phyloP scores from a whole-genome alignment of 2,329 filamentous ascomycete genomes.

The Ophiognomonia clavigignenti-juglandacearum region DNA sequence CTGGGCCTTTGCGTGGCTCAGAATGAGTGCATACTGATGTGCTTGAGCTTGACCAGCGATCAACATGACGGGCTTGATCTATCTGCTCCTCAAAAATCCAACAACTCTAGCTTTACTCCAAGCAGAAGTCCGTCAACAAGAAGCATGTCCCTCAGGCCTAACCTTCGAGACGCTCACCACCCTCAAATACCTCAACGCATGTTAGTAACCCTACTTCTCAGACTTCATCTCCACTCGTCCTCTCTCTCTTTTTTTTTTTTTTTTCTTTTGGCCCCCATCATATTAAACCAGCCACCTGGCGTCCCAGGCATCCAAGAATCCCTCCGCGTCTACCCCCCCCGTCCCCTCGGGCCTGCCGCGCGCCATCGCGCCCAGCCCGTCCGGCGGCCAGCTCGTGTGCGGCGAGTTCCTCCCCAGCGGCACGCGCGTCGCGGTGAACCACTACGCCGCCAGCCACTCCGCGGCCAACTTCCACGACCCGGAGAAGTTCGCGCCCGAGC shows the following conservation, averaged over 20 bases:
- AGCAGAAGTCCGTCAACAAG: conserved; percentile 3
- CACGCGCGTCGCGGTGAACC: conserved; percentile 36
- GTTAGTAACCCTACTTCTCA: not conserved
- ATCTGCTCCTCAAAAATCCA: conserved; percentile 3
- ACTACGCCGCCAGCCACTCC: conserved; percentile 39
- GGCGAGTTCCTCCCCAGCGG: conserved; percentile 26
- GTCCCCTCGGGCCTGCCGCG: conserved; percentile 24
- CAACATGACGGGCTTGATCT: conserved; percentile 1
- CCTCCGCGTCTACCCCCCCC: conserved; percentile 29
- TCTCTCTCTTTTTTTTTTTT: not conserved
- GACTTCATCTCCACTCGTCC: not conserved
- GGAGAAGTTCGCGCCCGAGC: conserved; percentile 40
- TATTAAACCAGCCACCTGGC: not conserved
- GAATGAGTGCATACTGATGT: not conserved
- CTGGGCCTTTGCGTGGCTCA: not conserved
- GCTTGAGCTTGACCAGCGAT: not conserved
- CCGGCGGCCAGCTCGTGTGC: conserved; percentile 27
- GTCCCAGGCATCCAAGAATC: conserved; percentile 23
- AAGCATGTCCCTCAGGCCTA: not conserved
- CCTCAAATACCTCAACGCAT: conserved; percentile 8
- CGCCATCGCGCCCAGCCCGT: conserved; percentile 18
- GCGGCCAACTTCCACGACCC: conserved; percentile 39
- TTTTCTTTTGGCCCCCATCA: too few relatives aligned
- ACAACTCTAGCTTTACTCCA: not conserved
- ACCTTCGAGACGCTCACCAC: conserved; percentile 7